Conservation (phyloP, 257 asterid genomes). For the Forsythia suspensa region DNA sequence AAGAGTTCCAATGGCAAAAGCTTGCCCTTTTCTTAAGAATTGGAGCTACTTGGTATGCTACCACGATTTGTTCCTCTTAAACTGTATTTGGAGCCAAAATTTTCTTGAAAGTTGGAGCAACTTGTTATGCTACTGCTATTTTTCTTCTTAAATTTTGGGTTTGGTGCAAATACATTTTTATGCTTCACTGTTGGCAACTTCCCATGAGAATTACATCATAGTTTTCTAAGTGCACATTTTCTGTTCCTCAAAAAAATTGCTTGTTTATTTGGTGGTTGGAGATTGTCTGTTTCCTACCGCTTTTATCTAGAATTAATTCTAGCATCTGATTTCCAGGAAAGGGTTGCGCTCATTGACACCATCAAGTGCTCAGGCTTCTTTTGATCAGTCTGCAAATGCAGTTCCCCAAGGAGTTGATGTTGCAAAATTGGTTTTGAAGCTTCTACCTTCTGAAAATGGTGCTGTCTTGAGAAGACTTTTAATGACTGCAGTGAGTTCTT, state of each 20-base stretch:
- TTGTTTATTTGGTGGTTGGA: neutral
- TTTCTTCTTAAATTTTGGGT: conserved; percentile 5
- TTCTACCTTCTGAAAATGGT: conserved; percentile 83
- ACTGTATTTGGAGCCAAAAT: neutral
- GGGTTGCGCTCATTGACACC: conserved; percentile 49
- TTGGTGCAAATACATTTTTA: conserved; percentile 1
- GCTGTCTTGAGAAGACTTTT: conserved; percentile 77
- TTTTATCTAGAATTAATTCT: conserved; percentile 17
- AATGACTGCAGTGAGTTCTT: conserved; percentile 77
- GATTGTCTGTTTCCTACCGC: neutral
- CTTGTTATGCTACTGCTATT: neutral
- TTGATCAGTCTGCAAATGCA: conserved; percentile 41
- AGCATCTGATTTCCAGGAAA: conserved; percentile 50
- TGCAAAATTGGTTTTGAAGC: conserved; percentile 64
- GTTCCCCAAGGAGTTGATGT: conserved; percentile 53
- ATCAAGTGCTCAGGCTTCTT: conserved; percentile 43
- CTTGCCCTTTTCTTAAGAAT: conserved; percentile 71
- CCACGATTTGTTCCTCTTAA: neutral
- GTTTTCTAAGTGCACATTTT: neutral
- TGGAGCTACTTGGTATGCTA: conserved; percentile 70
- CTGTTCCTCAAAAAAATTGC: neutral
- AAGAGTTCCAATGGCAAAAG: conserved; percentile 88
- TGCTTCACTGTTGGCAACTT: neutral
- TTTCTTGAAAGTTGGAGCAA: neutral
- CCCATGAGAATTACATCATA: neutral